Base-by-base conservation (phyloP, 768 basidiomycete species). In the Tricholoma bakamatsutake region DNA sequence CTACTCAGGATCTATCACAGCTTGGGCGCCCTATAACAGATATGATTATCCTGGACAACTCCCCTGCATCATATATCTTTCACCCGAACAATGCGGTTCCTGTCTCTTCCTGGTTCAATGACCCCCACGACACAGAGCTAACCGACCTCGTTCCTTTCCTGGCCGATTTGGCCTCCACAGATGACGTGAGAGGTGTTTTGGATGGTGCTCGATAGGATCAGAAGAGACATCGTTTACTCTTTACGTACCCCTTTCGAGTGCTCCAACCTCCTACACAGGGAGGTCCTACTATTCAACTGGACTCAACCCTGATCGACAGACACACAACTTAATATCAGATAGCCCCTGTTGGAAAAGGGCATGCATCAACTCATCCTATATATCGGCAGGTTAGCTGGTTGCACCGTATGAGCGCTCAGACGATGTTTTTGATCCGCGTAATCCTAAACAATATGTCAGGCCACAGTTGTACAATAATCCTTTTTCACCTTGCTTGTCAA, bases 21-120 rank as follows among this genome's bases (percentile, higher is more conserved):
- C 80, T 99, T 52, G 97, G 97, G 48, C 87, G 97, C 28, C 92
- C 93, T 5, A 92, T 97, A 62, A 80, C 84, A 47, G 93, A 96
- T 66, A 93, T 88, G 58, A 98, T 98, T 67, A 99, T 99, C 73
- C 82, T 99, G 64, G 97, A 98, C 74, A 99, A 98, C 71, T 98
- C 96, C 27, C 97, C 97, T 13, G 97, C 97, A 11, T 97, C 93
- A 11, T 99, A 98, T 72, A 96, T 98, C 57, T 99, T 99, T 81
- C 96, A 99, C 67, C 94, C 94, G 13, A 95, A 97, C 75, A 98
- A 98, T 68, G 97, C 97, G 37, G 96, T 98, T 4, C 97, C 97
- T 11, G 95, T 99, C 58, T 98, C 96, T 42, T 94, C 92, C 55
- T 99, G 97, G 97, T 99, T 99, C 77, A 98, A 98, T 70, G 94